Evolutionary conservation across 441 rosid species (phyloP).

Genomic region (Daphne laureola): DNA sequence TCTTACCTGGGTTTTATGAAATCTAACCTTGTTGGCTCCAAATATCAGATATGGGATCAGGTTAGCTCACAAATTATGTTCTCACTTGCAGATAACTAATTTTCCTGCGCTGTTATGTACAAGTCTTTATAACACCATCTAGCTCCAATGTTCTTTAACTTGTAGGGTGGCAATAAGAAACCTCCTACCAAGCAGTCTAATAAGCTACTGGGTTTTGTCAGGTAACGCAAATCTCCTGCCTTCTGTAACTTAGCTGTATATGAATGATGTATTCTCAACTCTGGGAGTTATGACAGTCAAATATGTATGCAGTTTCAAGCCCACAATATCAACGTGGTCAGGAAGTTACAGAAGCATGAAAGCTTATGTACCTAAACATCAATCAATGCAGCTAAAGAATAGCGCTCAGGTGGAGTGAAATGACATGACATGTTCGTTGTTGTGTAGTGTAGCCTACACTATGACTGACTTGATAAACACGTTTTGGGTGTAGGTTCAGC

Average conservation of each 20-base stretch:
- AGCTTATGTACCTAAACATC: constrained; percentile 65
- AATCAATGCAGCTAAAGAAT: constrained; percentile 58
- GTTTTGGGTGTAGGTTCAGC: constrained; percentile 37
- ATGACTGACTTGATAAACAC: constrained; percentile 3
- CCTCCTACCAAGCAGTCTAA: constrained; percentile 34
- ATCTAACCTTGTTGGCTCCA: constrained; percentile 82
- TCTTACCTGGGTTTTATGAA: constrained; percentile 64
- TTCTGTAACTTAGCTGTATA: neutral
- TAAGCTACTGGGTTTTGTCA: constrained; percentile 63
- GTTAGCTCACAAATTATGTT: constrained; percentile 17
- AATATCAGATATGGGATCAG: constrained; percentile 80
- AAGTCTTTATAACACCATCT: too few species aligned
- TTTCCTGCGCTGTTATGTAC: too few species aligned
- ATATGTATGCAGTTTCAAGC: constrained; percentile 44
- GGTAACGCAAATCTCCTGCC: constrained; percentile 33
- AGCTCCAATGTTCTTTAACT: constrained; percentile 6
- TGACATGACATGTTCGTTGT: neutral
- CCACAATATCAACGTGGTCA: constrained; percentile 77
- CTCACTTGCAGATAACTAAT: too few species aligned
- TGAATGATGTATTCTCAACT: neutral
- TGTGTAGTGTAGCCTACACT: neutral
- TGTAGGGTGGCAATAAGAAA: constrained; percentile 40
- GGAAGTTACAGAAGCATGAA: constrained; percentile 73
- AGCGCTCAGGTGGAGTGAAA: constrained; percentile 37
- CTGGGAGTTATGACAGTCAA: neutral